These are phyloP conservation scores for Hymenoscyphus scutula DNA, from an alignment of 2,329 filamentous ascomycete species.

Conservation along the genomic window DNA sequence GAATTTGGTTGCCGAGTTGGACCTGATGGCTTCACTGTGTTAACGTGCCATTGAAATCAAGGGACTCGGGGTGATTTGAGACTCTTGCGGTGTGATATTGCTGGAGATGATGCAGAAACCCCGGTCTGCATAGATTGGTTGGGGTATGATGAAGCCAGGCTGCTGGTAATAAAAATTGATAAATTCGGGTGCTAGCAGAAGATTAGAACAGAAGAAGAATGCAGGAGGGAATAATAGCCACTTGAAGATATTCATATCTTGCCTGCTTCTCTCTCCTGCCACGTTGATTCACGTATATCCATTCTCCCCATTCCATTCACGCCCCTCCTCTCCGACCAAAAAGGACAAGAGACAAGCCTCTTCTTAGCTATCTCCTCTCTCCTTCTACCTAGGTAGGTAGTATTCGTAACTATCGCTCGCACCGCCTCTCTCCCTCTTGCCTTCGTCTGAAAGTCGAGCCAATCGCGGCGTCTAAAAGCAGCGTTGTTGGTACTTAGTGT, in stretches of 20 bases:
- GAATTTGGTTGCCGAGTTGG: neutral
- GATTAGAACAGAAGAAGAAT: neutral
- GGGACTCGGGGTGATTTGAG: slow-evolving; percentile 1
- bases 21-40: neutral
- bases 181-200: neutral
- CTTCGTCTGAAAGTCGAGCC: slow-evolving; percentile 1
- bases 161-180: neutral
- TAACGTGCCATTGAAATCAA: neutral
- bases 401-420: no score
- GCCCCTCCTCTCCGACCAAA: neutral
- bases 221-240: neutral
- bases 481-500: slow-evolving; percentile 13
- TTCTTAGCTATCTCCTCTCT: neutral
- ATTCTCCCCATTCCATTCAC: slow-evolving; percentile 3
- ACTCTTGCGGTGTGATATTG: slow-evolving; percentile 10
- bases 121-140: slow-evolving; percentile 8
- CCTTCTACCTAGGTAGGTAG: no score
- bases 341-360: neutral
- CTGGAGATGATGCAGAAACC: neutral
- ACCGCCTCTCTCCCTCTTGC: neutral
- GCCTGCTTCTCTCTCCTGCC: neutral
- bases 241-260: neutral
- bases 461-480: slow-evolving; percentile 13
- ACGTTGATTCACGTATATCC: neutral
- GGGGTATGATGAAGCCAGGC: slow-evolving; percentile 3